A percentile compares a stretch with the other conserved stretches of the same genome.
Evolutionary conservation across 495 filamentous ascomycete genomes (phyloP).

Genomic region (Extremus antarcticus): DNA sequence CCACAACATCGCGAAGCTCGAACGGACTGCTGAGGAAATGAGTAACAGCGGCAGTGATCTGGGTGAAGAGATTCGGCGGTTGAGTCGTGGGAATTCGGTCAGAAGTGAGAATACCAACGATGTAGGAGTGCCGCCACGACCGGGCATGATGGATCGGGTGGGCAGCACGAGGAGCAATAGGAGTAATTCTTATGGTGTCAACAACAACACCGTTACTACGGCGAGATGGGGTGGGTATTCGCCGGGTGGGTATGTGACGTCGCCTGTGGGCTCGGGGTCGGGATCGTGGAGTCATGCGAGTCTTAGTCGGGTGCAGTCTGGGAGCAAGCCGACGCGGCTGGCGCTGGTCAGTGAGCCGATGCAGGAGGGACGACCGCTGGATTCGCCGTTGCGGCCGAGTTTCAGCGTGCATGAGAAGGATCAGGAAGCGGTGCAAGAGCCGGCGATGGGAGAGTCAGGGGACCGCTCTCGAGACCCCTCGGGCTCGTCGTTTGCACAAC

Average conservation of each 20-base stretch:
- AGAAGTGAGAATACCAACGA: neutral
- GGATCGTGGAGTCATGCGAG: conserved; percentile 10
- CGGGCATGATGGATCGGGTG: conserved; percentile 33
- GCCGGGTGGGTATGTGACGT: conserved; percentile 31
- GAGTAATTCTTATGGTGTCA: conserved; percentile 45
- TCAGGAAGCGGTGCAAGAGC: neutral
- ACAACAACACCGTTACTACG: too few relatives aligned
- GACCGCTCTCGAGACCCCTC: conserved; percentile 3
- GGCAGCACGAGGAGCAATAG: conserved; percentile 40
- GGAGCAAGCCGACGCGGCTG: conserved; percentile 31
- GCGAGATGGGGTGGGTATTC: conserved; percentile 64
- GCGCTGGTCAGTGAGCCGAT: conserved; percentile 42
- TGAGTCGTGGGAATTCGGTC: neutral
- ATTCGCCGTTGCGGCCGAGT: conserved; percentile 22
- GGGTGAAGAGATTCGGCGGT: conserved; percentile 58
- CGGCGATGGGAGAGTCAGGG: neutral
- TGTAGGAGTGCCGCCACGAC: neutral
- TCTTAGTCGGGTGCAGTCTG: neutral
- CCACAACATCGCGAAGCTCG: conserved; percentile 50
- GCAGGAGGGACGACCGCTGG: conserved; percentile 34
- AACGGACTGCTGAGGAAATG: conserved; percentile 69
- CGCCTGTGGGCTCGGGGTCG: conserved; percentile 14
- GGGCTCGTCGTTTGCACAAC: conserved; percentile 12
- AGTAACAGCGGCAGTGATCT: conserved; percentile 65
- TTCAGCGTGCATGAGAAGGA: neutral